Evolutionary conservation across 1,284 basidiomycete genomes (phyloP).

Genomic region (Heterobasidion annosum): DNA sequence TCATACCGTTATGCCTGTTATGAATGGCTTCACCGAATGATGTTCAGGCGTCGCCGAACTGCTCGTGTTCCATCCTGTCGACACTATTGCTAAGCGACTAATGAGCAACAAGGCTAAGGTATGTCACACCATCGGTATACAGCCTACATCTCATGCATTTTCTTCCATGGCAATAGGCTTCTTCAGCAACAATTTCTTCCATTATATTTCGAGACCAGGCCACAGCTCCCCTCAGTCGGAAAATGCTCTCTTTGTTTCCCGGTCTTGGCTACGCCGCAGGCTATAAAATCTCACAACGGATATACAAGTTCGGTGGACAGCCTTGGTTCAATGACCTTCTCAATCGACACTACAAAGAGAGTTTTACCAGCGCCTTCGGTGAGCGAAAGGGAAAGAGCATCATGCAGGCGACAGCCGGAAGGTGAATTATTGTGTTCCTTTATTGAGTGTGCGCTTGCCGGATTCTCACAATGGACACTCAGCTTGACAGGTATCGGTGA

Average conservation of each 20-base stretch:
- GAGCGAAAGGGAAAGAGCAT: conserved; percentile 94
- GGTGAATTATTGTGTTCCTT: conserved; percentile 34
- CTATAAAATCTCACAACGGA: conserved; percentile 90
- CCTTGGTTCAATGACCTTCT: conserved; percentile 96
- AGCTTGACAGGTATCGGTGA: conserved; percentile 95
- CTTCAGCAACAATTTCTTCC: conserved; percentile 49
- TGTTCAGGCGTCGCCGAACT: conserved; percentile 85
- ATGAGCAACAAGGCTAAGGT: conserved; percentile 95
- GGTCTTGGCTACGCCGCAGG: conserved; percentile 97
- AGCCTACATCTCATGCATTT: not conserved
- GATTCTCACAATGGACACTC: conserved; percentile 1
- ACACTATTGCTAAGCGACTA: conserved; percentile 94
- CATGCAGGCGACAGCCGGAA: conserved; percentile 93
- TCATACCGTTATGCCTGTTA: not conserved
- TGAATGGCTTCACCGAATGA: not conserved
- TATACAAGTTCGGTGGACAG: conserved; percentile 99
- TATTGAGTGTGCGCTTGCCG: not conserved
- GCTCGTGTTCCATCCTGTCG: conserved; percentile 85
- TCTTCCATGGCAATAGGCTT: conserved; percentile 36
- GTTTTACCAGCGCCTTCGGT: conserved; percentile 84
- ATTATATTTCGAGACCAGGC: conserved; percentile 90
- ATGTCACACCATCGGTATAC: conserved; percentile 4
- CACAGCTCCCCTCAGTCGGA: conserved; percentile 55
- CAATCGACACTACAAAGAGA: conserved; percentile 63
- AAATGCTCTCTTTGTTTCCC: conserved; percentile 90